Percentiles rank a stretch among this genome's conserved stretches.
phyloP scores from a whole-genome alignment of 495 filamentous ascomycete genomes.

The Aspergillus haitiensis region DNA sequence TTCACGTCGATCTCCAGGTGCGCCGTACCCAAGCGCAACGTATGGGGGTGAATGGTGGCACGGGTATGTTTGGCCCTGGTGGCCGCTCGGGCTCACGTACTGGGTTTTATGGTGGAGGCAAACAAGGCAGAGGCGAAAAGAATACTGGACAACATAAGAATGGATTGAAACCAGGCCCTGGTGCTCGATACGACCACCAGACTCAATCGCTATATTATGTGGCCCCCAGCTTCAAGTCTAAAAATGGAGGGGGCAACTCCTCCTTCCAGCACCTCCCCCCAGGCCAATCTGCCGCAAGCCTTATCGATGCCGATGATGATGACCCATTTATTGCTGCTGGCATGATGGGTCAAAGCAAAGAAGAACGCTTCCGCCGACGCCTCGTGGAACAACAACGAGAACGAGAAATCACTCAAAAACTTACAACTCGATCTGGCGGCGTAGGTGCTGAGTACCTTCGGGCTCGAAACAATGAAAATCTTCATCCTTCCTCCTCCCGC shows the following conservation, averaged over 20 bases:
- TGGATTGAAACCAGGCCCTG: slow-evolving; percentile 43
- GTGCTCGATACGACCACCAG: slow-evolving; percentile 57
- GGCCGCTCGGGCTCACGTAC: slow-evolving; percentile 46
- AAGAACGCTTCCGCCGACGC: slow-evolving; percentile 67
- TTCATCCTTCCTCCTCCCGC: slow-evolving; percentile 7
- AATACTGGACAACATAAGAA: slow-evolving; percentile 35
- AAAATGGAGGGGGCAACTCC: slow-evolving; percentile 19
- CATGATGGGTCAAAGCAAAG: slow-evolving; percentile 53
- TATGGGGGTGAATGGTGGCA: slow-evolving; percentile 74
- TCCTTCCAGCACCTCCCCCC: slow-evolving; percentile 26
- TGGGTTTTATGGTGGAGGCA: slow-evolving; percentile 45
- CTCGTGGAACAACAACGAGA: slow-evolving; percentile 76
- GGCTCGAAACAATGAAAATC: slow-evolving; percentile 33
- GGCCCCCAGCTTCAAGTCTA: slow-evolving; percentile 39
- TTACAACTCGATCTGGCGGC: slow-evolving; percentile 59
- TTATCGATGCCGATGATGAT: slow-evolving; percentile 69
- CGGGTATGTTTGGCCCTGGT: slow-evolving; percentile 49
- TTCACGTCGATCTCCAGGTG: slow-evolving; percentile 78
- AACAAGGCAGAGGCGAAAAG: slow-evolving; percentile 14
- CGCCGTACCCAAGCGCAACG: slow-evolving; percentile 67
- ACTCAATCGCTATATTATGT: slow-evolving; percentile 62
- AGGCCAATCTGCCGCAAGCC: slow-evolving; percentile 55
- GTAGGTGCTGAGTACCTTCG: slow-evolving; percentile 79
- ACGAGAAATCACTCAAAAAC: slow-evolving; percentile 70
- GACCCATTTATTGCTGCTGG: slow-evolving; percentile 54